Conservation (phyloP, 192 early-diverging fungal species). For the Cetraspora pellucida region DNA sequence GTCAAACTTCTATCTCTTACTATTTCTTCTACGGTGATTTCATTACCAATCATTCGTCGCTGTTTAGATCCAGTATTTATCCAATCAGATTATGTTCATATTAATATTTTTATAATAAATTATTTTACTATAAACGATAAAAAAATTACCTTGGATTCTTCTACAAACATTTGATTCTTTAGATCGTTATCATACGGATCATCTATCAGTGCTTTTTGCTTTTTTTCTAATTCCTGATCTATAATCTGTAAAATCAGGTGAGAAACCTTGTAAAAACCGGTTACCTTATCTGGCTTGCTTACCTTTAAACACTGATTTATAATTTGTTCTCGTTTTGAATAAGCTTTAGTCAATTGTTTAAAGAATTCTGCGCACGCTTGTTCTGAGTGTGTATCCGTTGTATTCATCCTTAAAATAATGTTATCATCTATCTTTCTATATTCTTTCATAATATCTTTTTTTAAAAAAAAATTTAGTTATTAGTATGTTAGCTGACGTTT, state of each 20-base stretch:
- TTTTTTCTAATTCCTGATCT: slow-evolving; percentile 47
- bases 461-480: not conserved
- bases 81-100: not conserved
- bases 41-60: slow-evolving; percentile 69
- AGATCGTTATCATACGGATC: slow-evolving; percentile 20
- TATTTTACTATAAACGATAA: not conserved
- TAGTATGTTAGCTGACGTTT: not conserved
- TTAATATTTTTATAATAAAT: not conserved
- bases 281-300: not conserved
- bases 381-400: slow-evolving; percentile 66
- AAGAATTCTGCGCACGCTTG: slow-evolving; percentile 67
- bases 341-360: slow-evolving; percentile 64
- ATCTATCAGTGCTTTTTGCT: not conserved
- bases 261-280: not conserved
- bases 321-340: slow-evolving; percentile 63
- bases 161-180: slow-evolving; percentile 21
- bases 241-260: slow-evolving; percentile 38
- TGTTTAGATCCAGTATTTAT: slow-evolving; percentile 40
- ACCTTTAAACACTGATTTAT: slow-evolving; percentile 69
- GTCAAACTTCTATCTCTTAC: slow-evolving; percentile 66
- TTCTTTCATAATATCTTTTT: slow-evolving; percentile 62
- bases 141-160: slow-evolving; percentile 24
- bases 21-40: slow-evolving; percentile 71
- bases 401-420: slow-evolving; percentile 76
- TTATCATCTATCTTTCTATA: slow-evolving; percentile 80